Evolutionary conservation across 1,284 basidiomycete species (phyloP), one percentile per base, ranked within the genome.

Genomic region (Rhodotorula sp.): DNA sequence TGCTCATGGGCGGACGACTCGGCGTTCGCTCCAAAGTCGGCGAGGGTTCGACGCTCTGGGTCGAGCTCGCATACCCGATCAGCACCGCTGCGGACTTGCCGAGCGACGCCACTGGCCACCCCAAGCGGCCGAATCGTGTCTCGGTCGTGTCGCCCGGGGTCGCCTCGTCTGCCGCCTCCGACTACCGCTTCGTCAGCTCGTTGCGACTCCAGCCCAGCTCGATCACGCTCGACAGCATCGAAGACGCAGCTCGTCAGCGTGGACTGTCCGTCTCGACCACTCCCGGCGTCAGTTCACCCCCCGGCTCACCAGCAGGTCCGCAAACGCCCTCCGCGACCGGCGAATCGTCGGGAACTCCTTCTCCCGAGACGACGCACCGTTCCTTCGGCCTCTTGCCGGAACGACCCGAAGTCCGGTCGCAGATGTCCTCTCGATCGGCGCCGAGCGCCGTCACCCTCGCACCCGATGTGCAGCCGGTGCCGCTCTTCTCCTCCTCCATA

Each of bases 1-100:
- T 90, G 80, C 84, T 92, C 48, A 89, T 86, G 66, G 88, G 89
- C 15, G 93, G 92, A 10, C 85, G 91, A 31, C 83, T 93, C 16
- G 91, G 92, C 62, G 83, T 84, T 7, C 80, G 82, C 47, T 80
- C 79, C 21, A 76, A 81, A 64, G 72, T 79, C 56, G 82, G 81
- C 55, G 76, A 81, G 61, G 81, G 83, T 54, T 84, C 75, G 45
- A 89, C 87, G 16, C 90, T 91, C 80, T 90, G 88, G 89, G 87
- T 92, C 54, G 91, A 93, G 80, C 81, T 92, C 57, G 81, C 81
- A 0, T 80, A 80, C 62, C 76, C 65, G 43, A 67, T 71, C 50
- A 67, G 69, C 8, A 38, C 62, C 19, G 34, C 61, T 14, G 14
- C 38, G 47, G 62, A 67, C 10, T 18, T 28, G 19, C 8, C 58